A percentile compares a stretch with the other conserved stretches of the same genome.
These are phyloP conservation scores for Farysia itapuensis DNA, from an alignment of 1,284 basidiomycete genomes.

Conservation along the genomic window DNA sequence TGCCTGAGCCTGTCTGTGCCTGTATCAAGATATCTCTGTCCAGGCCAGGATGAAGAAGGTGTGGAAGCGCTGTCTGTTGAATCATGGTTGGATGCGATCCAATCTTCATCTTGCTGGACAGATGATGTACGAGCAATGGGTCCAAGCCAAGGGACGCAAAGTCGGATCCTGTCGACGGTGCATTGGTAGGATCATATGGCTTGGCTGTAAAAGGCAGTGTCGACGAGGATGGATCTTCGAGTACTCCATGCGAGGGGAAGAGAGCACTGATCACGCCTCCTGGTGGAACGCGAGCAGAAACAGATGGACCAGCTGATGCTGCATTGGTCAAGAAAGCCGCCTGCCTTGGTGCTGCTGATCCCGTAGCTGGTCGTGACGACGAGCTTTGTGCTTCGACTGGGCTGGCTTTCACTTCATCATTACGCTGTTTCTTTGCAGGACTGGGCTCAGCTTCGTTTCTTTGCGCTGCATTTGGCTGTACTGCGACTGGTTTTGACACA, in stretches of 20 bases:
- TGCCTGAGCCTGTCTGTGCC: constrained; percentile 96
- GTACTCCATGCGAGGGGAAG: constrained; percentile 23
- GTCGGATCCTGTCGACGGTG: constrained; percentile 61
- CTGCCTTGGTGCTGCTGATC: neutral
- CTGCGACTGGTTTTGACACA: neutral
- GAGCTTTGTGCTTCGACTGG: neutral
- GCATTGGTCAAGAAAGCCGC: neutral
- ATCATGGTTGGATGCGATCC: constrained; percentile 80
- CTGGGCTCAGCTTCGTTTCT: neutral
- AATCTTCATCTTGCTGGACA: constrained; percentile 79
- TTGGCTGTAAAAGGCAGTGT: constrained; percentile 4
- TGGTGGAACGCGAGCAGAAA: neutral
- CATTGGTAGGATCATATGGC: constrained; percentile 49
- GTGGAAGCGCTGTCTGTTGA: constrained; percentile 78
- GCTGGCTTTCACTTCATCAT: neutral
- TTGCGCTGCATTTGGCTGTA: neutral
- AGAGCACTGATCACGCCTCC: constrained; percentile 17
- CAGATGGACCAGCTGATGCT: neutral
- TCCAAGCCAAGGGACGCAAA: constrained; percentile 70
- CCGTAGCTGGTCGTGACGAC: neutral
- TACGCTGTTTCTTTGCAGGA: neutral
- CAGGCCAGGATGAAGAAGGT: constrained; percentile 65
- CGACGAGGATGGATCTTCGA: constrained; percentile 8
- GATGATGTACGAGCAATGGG: constrained; percentile 76
- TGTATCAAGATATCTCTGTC: constrained; percentile 88